Percentiles rank a stretch among this genome's conserved stretches.
These are phyloP conservation scores for Cyclostephanos invisitatus DNA, from an alignment of 108 stramenopile species.

Conservation along the genomic window DNA sequence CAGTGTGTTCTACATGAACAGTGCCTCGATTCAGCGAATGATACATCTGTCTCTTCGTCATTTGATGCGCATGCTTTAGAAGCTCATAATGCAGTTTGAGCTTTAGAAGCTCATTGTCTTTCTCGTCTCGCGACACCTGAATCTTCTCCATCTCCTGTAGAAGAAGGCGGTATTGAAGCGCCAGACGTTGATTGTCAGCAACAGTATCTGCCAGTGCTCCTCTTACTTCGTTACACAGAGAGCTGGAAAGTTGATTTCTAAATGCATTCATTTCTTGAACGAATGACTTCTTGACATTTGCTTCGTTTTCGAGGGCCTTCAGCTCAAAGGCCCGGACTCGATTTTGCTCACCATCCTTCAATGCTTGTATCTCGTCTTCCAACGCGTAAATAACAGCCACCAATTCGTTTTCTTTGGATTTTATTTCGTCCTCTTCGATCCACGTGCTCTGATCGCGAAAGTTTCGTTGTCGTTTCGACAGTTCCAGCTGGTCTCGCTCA, in stretches of 20 bases:
- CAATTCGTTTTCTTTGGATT: slow-evolving; percentile 24
- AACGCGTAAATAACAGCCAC: slow-evolving; percentile 16
- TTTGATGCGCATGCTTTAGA: slow-evolving; percentile 11
- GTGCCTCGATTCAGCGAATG: neutral
- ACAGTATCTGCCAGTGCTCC: slow-evolving; percentile 17
- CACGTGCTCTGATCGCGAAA: slow-evolving; percentile 25
- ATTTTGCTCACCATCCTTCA: slow-evolving; percentile 17
- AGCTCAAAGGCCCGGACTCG: slow-evolving; percentile 15
- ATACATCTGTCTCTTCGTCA: neutral
- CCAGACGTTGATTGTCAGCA: slow-evolving; percentile 23
- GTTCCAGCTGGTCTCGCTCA: slow-evolving; percentile 2
- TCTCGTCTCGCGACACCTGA: slow-evolving; percentile 17
- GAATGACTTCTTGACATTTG: slow-evolving; percentile 23
- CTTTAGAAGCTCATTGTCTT: slow-evolving; percentile 25
- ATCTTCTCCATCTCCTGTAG: slow-evolving; percentile 31
- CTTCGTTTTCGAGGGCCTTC: slow-evolving; percentile 25
- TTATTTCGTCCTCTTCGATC: slow-evolving; percentile 22
- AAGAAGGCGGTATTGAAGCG: slow-evolving; percentile 10
- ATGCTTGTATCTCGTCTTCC: slow-evolving; percentile 29
- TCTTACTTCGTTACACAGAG: slow-evolving; percentile 24
- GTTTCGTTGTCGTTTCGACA: neutral
- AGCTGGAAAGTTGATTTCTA: slow-evolving; percentile 9
- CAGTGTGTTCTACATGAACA: neutral
- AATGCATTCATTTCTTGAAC: slow-evolving; percentile 14
- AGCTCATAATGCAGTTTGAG: slow-evolving; percentile 23